Conservation (phyloP, 176 grass and related monocot genomes). For the Cenchrus americanus region DNA sequence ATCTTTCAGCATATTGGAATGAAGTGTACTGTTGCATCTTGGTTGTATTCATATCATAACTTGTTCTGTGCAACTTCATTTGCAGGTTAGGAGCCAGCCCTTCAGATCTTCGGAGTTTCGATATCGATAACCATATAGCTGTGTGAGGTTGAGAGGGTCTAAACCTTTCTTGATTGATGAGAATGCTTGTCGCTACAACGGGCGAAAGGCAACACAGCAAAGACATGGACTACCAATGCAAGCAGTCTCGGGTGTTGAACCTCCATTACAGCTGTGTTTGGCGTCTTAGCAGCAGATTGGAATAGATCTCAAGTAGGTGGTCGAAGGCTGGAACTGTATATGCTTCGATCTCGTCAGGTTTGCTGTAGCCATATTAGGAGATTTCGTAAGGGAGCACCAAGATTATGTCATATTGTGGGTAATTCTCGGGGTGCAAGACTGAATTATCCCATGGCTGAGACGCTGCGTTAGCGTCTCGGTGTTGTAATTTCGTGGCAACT, state of each 20-base stretch:
- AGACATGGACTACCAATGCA: background rate
- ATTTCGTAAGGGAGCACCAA: background rate
- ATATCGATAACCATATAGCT: constrained; percentile 73
- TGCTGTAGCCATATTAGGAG: background rate
- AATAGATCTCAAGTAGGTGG: constrained; percentile 11
- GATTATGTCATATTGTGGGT: background rate
- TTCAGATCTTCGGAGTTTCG: constrained; percentile 83
- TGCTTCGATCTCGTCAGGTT: constrained; percentile 20
- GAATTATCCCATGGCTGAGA: background rate
- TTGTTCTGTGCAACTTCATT: constrained; percentile 23
- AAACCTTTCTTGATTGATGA: background rate
- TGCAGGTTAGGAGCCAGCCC: constrained; percentile 77
- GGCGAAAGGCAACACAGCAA: background rate
- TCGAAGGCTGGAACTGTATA: constrained; percentile 32
- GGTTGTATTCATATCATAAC: background rate
- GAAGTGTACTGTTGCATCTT: background rate
- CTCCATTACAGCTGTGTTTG: background rate
- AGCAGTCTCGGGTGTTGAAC: background rate
- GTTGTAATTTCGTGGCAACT: background rate
- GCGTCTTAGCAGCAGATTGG: background rate
- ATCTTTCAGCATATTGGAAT: background rate
- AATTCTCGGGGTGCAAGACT: background rate
- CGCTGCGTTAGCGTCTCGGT: background rate
- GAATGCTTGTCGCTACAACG: background rate
- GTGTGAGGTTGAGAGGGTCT: constrained; percentile 45